phyloP scores from a whole-genome alignment of 352 stramenopile genomes.

The Albugo laibachii region DNA sequence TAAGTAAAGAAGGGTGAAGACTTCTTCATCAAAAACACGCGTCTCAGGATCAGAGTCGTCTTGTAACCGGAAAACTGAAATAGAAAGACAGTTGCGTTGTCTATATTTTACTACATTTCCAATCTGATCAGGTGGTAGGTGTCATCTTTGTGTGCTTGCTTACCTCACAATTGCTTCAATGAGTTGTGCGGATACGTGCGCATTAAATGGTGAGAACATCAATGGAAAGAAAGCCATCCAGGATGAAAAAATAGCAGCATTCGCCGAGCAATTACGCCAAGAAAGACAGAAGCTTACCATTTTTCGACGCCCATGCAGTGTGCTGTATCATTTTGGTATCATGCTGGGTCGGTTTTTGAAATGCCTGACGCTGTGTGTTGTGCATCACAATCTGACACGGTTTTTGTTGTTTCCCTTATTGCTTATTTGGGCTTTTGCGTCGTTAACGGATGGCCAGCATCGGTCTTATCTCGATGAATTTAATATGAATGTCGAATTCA shows the following conservation, averaged over 20 bases:
- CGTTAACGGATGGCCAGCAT: constrained; percentile 45
- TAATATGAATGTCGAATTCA: constrained; percentile 70
- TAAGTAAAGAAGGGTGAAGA: too few relatives aligned
- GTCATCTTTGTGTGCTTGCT: too few relatives aligned
- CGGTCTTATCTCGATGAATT: constrained; percentile 61
- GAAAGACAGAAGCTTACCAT: constrained; percentile 76
- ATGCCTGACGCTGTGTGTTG: constrained; percentile 43
- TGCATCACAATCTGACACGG: constrained; percentile 46
- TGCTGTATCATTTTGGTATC: constrained; percentile 68
- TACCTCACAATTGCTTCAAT: too few relatives aligned
- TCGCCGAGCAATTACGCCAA: constrained; percentile 37
- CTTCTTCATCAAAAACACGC: too few relatives aligned
- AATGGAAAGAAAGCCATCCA: background rate
- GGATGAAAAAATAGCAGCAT: background rate
- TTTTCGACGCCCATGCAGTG: constrained; percentile 43
- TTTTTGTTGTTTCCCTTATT: constrained; percentile 61
- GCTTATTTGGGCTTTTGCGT: constrained; percentile 41
- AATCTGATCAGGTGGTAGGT: too few relatives aligned
- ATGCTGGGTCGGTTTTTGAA: constrained; percentile 50
- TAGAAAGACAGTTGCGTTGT: too few relatives aligned
- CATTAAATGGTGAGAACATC: too few relatives aligned
- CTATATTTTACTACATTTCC: too few relatives aligned
- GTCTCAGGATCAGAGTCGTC: too few relatives aligned
- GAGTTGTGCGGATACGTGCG: too few relatives aligned
- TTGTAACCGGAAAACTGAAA: too few relatives aligned